Conservation (phyloP, 805 yeast species). For the Schizosaccharomyces lindneri region DNA sequence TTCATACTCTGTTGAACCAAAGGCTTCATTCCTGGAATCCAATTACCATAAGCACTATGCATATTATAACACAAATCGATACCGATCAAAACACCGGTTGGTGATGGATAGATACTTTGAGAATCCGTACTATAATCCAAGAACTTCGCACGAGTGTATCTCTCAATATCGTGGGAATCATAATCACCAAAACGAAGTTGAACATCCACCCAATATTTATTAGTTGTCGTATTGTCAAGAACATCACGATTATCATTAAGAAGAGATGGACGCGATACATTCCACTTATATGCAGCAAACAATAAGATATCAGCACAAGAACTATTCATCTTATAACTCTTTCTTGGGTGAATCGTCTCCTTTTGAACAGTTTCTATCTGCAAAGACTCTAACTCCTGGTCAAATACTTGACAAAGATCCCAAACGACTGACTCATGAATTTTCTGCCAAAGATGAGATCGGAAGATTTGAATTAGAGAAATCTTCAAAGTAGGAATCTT, state of each 20-base stretch:
- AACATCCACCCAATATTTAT: conserved; percentile 79
- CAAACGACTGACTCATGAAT: conserved; percentile 88
- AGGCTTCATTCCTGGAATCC: conserved; percentile 90
- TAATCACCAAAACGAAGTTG: conserved; percentile 91
- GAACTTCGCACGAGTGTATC: conserved; percentile 80
- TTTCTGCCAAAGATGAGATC: conserved; percentile 98
- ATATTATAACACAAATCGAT: conserved; percentile 85
- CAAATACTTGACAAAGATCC: conserved; percentile 79
- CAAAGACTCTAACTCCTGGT: conserved; percentile 58
- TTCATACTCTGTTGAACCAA: conserved; percentile 76
- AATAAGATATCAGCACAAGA: conserved; percentile 79
- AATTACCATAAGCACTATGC: conserved; percentile 89
- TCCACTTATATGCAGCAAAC: conserved; percentile 57
- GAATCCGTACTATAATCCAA: conserved; percentile 80
- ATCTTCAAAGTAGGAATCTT: conserved; percentile 92
- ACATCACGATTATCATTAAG: conserved; percentile 46
- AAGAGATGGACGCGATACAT: conserved; percentile 48
- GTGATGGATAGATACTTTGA: conserved; percentile 66
- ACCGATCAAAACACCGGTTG: conserved; percentile 77
- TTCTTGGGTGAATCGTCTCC: conserved; percentile 85
- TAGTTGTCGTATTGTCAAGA: conserved; percentile 28
- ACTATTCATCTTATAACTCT: conserved; percentile 89
- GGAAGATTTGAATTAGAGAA: conserved; percentile 79
- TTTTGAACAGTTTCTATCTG: conserved; percentile 72
- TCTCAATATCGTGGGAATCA: conserved; percentile 87